These are phyloP conservation scores for Bocquillonia castaneifolia DNA, from an alignment of 441 rosid genomes.

Conservation along the genomic window DNA sequence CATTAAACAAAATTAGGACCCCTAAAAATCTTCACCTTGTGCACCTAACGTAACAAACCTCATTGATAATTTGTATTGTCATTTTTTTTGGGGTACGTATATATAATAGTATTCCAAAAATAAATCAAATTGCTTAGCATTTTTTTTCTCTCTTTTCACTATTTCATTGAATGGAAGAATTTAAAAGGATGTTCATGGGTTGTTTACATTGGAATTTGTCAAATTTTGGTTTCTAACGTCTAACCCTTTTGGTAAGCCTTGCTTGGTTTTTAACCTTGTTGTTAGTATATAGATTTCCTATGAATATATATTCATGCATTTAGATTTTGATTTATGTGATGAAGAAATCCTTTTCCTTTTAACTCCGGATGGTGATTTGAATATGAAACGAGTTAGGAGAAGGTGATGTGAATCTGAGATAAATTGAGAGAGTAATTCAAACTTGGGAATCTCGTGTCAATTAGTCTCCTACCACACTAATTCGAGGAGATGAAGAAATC, in stretches of 20 bases:
- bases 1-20: neutral
- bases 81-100: conserved; percentile 1
- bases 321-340: no score
- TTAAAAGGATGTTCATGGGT: neutral
- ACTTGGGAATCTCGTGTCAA: no score
- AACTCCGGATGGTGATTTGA: no score
- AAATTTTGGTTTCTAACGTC: neutral
- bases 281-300: no score
- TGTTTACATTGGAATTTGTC: neutral
- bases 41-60: neutral
- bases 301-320: no score
- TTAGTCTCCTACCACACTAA: no score
- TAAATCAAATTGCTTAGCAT: neutral
- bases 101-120: neutral
- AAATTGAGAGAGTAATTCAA: no score
- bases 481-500: no score
- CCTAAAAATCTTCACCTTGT: conserved; percentile 14
- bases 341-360: no score
- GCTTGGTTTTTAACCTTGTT: neutral
- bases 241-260: neutral
- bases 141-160: neutral
- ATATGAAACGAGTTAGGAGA: no score
- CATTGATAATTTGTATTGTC: conserved; percentile 2
- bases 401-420: no score
- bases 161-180: neutral